These are phyloP conservation scores for Auricularia cornea DNA, from an alignment of 768 basidiomycete genomes.

Conservation along the genomic window DNA sequence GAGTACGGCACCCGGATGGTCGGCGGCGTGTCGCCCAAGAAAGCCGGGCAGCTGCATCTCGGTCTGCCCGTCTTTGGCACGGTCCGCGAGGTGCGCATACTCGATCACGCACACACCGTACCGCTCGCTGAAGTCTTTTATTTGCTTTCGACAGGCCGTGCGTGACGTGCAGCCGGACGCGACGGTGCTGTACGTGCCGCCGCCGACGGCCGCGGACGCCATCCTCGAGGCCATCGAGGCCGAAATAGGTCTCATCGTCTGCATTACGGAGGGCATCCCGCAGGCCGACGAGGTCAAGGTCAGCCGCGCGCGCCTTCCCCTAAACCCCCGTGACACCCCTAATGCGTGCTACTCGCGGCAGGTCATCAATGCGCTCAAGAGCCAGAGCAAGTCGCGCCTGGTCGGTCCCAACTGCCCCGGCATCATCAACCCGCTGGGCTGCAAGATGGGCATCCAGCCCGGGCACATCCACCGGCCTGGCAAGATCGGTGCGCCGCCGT, in stretches of 20 bases:
- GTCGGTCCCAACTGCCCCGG: constrained; percentile 99
- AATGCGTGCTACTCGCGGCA: constrained; percentile 25
- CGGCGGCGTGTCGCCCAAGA: constrained; percentile 93
- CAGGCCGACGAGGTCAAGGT: constrained; percentile 94
- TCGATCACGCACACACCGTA: too few species aligned
- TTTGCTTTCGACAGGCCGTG: constrained; percentile 90
- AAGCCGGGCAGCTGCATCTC: constrained; percentile 91
- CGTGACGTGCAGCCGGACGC: constrained; percentile 83
- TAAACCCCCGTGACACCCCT: not conserved
- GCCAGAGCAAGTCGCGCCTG: constrained; percentile 89
- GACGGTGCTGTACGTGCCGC: constrained; percentile 94
- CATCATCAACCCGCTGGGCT: constrained; percentile 92
- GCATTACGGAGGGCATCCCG: constrained; percentile 97
- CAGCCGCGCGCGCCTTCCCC: constrained; percentile 15
- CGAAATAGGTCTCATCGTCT: constrained; percentile 95
- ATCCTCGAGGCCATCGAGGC: constrained; percentile 99
- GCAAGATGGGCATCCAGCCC: constrained; percentile 99
- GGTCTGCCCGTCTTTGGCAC: constrained; percentile 91
- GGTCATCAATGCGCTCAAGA: constrained; percentile 91
- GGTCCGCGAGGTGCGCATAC: constrained; percentile 67
- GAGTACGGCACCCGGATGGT: constrained; percentile 97
- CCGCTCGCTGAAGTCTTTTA: too few species aligned
- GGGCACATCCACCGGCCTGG: constrained; percentile 97
- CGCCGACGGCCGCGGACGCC: constrained; percentile 91
- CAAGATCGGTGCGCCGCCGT: constrained; percentile 65